These are phyloP conservation scores for Solanum sejunctum DNA, from an alignment of 257 asterid genomes.

Conservation along the genomic window DNA sequence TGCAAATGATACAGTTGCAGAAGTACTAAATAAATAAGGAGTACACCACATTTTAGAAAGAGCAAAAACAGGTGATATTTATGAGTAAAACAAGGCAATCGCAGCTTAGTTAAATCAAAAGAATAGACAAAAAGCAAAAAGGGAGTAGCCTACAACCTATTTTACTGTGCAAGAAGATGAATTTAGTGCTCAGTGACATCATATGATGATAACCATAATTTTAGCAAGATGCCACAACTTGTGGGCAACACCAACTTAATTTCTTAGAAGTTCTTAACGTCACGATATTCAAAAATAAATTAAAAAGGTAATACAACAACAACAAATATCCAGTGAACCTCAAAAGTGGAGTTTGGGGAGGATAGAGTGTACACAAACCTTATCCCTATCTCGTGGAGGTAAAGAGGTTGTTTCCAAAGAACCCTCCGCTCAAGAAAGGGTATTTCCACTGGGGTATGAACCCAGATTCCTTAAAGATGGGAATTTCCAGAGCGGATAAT, in stretches of 20 bases:
- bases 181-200: background rate
- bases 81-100: background rate
- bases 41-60: background rate
- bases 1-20: slow-evolving; percentile 12
- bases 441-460: background rate
- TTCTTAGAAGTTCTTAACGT: background rate
- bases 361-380: background rate
- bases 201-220: background rate
- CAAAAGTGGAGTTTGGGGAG: background rate
- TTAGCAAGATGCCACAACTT: background rate
- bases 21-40: background rate
- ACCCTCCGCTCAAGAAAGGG: background rate
- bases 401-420: background rate
- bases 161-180: background rate
- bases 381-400: background rate
- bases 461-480: background rate
- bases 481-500: background rate
- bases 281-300: background rate
- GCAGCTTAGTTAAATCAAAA: background rate
- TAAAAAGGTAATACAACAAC: background rate
- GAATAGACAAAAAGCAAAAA: background rate
- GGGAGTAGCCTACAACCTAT: background rate
- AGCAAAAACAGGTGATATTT: background rate
- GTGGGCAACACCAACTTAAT: background rate
- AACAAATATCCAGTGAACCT: background rate